Conservation (phyloP, 331 rosid genomes). For the Prunus yedoensis region DNA sequence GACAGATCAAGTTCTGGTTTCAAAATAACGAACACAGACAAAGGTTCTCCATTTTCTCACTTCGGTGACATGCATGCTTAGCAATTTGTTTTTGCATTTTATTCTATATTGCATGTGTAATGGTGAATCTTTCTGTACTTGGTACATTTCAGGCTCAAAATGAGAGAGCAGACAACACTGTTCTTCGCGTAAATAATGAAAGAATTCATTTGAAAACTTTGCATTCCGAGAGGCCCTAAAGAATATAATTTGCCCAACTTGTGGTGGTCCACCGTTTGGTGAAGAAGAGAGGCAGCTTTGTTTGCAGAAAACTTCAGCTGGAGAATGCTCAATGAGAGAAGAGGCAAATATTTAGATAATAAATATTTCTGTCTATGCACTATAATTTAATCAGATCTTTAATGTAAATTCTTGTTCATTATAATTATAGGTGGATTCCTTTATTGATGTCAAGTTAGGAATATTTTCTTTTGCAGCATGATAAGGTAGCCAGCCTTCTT, state of each 20-base stretch:
- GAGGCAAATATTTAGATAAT: constrained; percentile 40
- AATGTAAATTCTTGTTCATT: not conserved
- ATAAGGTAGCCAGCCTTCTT: constrained; percentile 34
- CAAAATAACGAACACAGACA: constrained; percentile 67
- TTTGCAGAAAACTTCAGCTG: constrained; percentile 30
- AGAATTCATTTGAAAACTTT: constrained; percentile 48
- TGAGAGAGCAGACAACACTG: constrained; percentile 43
- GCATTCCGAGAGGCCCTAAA: constrained; percentile 46
- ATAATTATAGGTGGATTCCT: not conserved
- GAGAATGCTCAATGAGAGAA: constrained; percentile 46
- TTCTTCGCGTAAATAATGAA: constrained; percentile 57
- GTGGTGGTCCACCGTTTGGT: constrained; percentile 61
- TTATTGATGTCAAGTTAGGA: not conserved
- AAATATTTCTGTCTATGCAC: not conserved
- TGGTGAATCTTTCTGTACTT: not conserved
- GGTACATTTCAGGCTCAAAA: constrained; percentile 40
- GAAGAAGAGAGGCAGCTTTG: constrained; percentile 29
- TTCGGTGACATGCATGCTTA: not conserved
- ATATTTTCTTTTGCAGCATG: constrained; percentile 41
- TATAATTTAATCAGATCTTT: not conserved
- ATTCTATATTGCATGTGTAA: not conserved
- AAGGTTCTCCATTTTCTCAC: constrained; percentile 41
- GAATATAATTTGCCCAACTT: constrained; percentile 42
- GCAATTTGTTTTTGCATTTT: not conserved
- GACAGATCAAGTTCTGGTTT: constrained; percentile 76